Conservation (phyloP, 805 yeast species). For the Candida loeiensis region DNA sequence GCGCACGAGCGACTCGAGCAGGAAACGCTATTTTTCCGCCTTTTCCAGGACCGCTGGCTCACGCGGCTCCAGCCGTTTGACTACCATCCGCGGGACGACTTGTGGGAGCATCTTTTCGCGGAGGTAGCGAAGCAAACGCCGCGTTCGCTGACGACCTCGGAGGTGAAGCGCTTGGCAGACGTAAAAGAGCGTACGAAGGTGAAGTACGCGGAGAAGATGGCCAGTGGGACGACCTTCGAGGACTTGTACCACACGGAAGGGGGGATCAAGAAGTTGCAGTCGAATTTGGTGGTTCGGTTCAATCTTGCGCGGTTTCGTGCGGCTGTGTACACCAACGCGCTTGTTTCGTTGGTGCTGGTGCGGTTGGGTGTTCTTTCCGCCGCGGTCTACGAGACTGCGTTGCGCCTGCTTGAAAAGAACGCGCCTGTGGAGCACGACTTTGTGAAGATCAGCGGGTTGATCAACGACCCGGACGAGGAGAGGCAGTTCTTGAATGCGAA, state of each 20-base stretch:
- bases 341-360: constrained; percentile 59
- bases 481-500: constrained; percentile 21
- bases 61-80: constrained; percentile 27
- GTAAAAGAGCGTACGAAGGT: constrained; percentile 56
- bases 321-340: constrained; percentile 58
- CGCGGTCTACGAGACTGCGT: constrained; percentile 55
- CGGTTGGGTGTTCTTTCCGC: constrained; percentile 70
- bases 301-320: constrained; percentile 67
- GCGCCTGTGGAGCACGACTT: constrained; percentile 46
- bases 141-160: constrained; percentile 35
- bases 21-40: constrained; percentile 23
- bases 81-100: constrained; percentile 34
- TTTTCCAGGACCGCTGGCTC: constrained; percentile 39
- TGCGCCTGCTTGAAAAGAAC: constrained; percentile 55
- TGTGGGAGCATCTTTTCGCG: constrained; percentile 36
- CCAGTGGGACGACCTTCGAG: constrained; percentile 22
- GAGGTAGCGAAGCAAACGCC: constrained; percentile 36
- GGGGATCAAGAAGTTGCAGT: constrained; percentile 45
- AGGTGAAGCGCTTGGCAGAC: constrained; percentile 45
- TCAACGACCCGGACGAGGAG: constrained; percentile 47
- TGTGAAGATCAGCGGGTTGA: constrained; percentile 43
- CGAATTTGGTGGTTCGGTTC: constrained; percentile 52
- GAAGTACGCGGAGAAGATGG: constrained; percentile 33
- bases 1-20: constrained; percentile 18
- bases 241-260: constrained; percentile 25